Conservation (phyloP, 2,329 filamentous ascomycete species). For the Pezicula carpinea region DNA sequence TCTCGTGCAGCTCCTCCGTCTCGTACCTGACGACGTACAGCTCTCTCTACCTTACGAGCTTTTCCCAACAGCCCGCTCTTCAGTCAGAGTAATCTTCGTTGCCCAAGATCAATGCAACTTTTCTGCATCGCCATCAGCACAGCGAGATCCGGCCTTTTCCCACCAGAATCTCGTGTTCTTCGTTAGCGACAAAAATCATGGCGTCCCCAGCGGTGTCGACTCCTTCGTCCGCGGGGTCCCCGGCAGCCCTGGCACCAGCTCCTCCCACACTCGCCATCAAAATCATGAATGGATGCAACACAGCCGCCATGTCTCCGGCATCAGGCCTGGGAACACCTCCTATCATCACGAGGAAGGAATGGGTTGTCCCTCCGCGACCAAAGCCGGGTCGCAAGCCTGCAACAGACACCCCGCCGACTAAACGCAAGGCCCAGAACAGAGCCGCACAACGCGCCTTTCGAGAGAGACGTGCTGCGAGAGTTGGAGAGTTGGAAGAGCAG, state of each 20-base stretch:
- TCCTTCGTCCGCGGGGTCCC: constrained; percentile 33
- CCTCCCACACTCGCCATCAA: constrained; percentile 32
- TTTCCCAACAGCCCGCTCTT: no score
- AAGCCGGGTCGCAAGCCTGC: constrained; percentile 93
- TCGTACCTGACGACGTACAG: no score
- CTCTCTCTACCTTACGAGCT: no score
- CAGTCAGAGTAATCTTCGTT: no score
- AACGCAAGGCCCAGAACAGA: constrained; percentile 91
- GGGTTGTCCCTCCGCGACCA: constrained; percentile 77
- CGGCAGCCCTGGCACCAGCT: constrained; percentile 27
- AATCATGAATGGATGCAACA: constrained; percentile 14
- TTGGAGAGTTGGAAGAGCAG: constrained; percentile 69
- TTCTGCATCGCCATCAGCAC: no score
- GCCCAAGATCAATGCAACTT: no score
- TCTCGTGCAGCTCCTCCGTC: no score
- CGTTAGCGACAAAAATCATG: constrained; percentile 19
- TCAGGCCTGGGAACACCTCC: constrained; percentile 33
- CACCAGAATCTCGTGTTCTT: no score
- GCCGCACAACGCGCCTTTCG: constrained; percentile 88
- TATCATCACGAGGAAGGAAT: constrained; percentile 74
- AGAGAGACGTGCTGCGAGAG: constrained; percentile 78
- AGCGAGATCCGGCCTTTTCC: no score
- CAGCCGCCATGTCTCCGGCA: constrained; percentile 18
- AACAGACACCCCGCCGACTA: constrained; percentile 86
- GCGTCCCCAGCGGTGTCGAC: constrained; percentile 34